Evolutionary conservation across 2,329 filamentous ascomycete genomes (phyloP).

Genomic region (Venturia effusa): DNA sequence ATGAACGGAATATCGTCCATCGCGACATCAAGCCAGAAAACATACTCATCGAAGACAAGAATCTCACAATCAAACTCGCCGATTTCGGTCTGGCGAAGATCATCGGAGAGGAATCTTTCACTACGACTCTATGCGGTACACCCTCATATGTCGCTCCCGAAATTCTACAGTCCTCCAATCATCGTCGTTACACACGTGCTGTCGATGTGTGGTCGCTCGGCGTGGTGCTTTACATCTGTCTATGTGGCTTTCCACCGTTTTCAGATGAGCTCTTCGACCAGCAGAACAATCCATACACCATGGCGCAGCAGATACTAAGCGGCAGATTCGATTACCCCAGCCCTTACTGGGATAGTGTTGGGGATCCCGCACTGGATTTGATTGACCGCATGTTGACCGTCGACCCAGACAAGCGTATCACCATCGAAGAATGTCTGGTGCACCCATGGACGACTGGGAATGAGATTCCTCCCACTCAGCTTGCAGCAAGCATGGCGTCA

Average conservation of each 20-base stretch:
- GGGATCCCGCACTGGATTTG: constrained; percentile 78
- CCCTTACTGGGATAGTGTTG: constrained; percentile 86
- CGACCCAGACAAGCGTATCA: constrained; percentile 71
- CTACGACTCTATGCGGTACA: constrained; percentile 90
- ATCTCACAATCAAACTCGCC: constrained; percentile 79
- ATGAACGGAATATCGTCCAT: constrained; percentile 94
- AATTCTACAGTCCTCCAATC: constrained; percentile 71
- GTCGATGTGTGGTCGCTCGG: constrained; percentile 96
- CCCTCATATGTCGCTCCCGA: constrained; percentile 81
- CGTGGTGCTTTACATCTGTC: constrained; percentile 94
- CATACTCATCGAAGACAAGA: constrained; percentile 76
- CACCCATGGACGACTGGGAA: constrained; percentile 76
- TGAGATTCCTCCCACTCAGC: constrained; percentile 15
- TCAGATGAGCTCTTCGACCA: constrained; percentile 77
- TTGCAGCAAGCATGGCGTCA: constrained; percentile 4
- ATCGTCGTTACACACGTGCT: constrained; percentile 84
- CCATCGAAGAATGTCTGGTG: constrained; percentile 78
- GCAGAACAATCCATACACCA: constrained; percentile 67
- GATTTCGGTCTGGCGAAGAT: constrained; percentile 98
- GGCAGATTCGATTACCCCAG: constrained; percentile 90
- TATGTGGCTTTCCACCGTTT: constrained; percentile 95
- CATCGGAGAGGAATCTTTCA: constrained; percentile 96
- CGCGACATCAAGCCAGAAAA: constrained; percentile 98
- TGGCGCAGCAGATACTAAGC: constrained; percentile 81
- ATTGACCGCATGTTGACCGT: constrained; percentile 94